phyloP scores from a whole-genome alignment of 2,329 filamentous ascomycete species.

The Blastomyces gilchristii region DNA sequence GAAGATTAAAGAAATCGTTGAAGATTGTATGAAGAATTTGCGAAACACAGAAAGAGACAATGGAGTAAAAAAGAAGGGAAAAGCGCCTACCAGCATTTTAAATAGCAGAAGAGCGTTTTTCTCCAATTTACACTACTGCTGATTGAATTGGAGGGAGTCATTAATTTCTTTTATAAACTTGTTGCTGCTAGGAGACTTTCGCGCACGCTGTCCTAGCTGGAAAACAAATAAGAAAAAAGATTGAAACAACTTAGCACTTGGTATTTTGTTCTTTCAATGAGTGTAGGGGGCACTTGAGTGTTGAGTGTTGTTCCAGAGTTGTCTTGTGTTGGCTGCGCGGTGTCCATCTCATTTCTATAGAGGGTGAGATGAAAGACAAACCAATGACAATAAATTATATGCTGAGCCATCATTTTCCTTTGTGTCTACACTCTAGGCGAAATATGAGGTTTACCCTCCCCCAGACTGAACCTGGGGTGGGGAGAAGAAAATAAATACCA shows the following conservation, averaged over 20 bases:
- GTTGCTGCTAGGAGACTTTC: background rate
- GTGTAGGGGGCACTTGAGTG: background rate
- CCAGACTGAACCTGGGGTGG: background rate
- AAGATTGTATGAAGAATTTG: background rate
- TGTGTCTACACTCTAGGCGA: background rate
- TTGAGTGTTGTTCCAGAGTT: background rate
- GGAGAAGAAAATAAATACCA: background rate
- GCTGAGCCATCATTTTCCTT: background rate
- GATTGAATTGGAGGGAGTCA: background rate
- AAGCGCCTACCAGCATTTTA: background rate
- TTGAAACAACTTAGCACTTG: background rate
- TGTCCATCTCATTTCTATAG: background rate
- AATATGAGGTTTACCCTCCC: background rate
- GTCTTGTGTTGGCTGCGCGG: background rate
- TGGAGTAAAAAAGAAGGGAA: background rate
- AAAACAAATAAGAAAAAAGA: background rate
- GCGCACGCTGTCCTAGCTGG: background rate
- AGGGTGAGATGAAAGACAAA: background rate
- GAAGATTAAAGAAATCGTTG: background rate
- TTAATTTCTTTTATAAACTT: background rate
- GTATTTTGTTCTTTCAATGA: background rate
- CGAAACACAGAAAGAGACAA: background rate
- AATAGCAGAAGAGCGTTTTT: background rate
- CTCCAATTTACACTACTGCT: background rate
- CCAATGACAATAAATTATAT: background rate